A percentile compares a stretch with the other conserved stretches of the same genome.
phyloP scores from a whole-genome alignment of 2,329 filamentous ascomycete genomes.

The Ophiostoma australiae region DNA sequence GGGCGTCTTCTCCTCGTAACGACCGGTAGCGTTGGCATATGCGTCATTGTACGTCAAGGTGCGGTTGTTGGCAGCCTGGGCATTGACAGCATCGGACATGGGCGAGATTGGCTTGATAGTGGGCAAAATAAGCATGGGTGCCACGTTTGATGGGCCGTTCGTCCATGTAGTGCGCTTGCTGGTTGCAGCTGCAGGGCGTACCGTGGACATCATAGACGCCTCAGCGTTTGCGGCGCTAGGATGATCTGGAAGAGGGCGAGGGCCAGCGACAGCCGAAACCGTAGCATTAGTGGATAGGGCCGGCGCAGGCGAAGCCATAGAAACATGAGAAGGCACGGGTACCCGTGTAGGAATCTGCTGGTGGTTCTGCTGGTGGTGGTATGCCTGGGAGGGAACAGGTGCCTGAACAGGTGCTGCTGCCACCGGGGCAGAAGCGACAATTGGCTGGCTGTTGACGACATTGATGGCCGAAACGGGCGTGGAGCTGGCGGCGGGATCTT shows the following conservation, averaged over 20 bases:
- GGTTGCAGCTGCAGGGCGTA: slow-evolving; percentile 44
- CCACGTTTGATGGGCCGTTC: slow-evolving; percentile 71
- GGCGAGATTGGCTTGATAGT: slow-evolving; percentile 93
- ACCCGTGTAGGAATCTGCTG: slow-evolving; percentile 18
- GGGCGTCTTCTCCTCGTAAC: slow-evolving; percentile 58
- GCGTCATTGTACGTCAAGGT: slow-evolving; percentile 50
- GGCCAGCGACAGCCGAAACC: slow-evolving; percentile 26
- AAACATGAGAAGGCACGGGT: slow-evolving; percentile 18
- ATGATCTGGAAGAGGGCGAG: slow-evolving; percentile 28
- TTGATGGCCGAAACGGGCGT: background rate
- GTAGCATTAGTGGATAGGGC: background rate
- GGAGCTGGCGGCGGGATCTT: slow-evolving; percentile 16
- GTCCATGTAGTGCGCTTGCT: slow-evolving; percentile 91
- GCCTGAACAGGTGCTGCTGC: slow-evolving; percentile 11
- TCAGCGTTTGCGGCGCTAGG: slow-evolving; percentile 30
- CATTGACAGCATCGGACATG: slow-evolving; percentile 88
- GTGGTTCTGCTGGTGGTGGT: slow-evolving; percentile 14
- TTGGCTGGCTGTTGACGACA: background rate
- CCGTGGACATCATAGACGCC: slow-evolving; percentile 42
- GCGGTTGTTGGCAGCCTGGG: slow-evolving; percentile 74
- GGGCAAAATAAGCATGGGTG: slow-evolving; percentile 92
- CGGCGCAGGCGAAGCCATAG: slow-evolving; percentile 17
- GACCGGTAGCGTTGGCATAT: slow-evolving; percentile 40
- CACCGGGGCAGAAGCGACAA: slow-evolving; percentile 3
- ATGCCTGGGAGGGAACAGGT: background rate